Base-by-base conservation (phyloP, 768 basidiomycete genomes). In the Lactifluus volemus region DNA sequence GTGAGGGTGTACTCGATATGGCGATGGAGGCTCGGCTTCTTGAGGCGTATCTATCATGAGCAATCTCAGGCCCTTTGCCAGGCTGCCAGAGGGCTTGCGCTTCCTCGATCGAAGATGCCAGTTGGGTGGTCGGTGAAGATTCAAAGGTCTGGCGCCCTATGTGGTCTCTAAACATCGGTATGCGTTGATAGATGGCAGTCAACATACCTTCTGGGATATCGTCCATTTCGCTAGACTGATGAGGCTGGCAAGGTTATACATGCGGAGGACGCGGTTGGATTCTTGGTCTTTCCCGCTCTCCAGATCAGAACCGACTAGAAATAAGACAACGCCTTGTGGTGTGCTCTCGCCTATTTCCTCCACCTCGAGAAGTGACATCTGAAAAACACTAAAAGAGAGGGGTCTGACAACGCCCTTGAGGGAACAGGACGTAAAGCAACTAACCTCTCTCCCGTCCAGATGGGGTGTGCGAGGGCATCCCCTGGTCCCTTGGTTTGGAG, bases 381-480 rank as follows among this genome's bases (percentile, higher is more conserved):
- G 89, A 69, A 81, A 81, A 12, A 93, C 84, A 49, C 90, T 92
- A 55, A 21, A 25, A 56, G 44, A 55, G 49, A 44, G 34, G 0
- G 19, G n/a, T 42, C 41, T 25, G 30, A 15, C 15, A 25, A 29
- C 38, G 21, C 21, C 25, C 34, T 25, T 19, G n/a, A 25, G 41
- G 25, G 2, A 44, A 41, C 34, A 4, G 29, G 30, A n/a, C 32
- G 58, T 12, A n/a, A 25, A 34, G 21, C 7, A 41, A 71, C 81
- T 67, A 65, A 89, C 89, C 83, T 80, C 74, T 92, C 90, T 55
- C 91, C 91, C 30, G 75, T 74, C 89, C 89, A 93, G 19, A 93
- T 79, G 30, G 77, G 73, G 60, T 81, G 77, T 39, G 81, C 79
- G 60, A 82, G 78, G 0, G 91, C 89, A 63, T 91, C 89, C 45